Evolutionary conservation across 2,329 filamentous ascomycete genomes (phyloP), one percentile per base, ranked within the genome.

Genomic region (Fusarium solani-melongenae): DNA sequence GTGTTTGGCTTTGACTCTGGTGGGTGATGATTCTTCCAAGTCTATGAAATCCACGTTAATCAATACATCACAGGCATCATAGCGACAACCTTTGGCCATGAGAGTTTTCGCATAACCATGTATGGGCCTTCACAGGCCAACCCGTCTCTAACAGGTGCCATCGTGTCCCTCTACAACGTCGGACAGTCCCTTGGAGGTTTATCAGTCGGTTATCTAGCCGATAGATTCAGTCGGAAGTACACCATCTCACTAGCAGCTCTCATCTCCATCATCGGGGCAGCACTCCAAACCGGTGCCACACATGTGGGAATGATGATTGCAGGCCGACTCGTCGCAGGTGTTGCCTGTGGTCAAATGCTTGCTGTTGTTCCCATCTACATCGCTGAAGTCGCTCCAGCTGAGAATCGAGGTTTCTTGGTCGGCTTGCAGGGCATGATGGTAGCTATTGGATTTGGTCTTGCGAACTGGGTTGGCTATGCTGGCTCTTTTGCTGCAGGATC

Each of bases 161-260:
- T 67, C 9, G 60, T 67, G 2, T 81, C 78, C 0, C 70, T 79
- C 4, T 82, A 81, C 69, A 78, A 81, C n/a, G 79, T 79, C 20
- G 79, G 80, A 1, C 76, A 80, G 41, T 78, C 77, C 8, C 64
- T 82, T 9, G 80, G 80, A 1, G 78, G 77, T 17, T 62, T 80
- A 17, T 72, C 59, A 1, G 73, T 77, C 8, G 82, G 82, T 1
- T 81, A 78, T 39, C 72, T 78, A 6, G 80, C 80, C 4, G 82
- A 83, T 49, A 78, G 46, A 17, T 79, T 82, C 56, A 62, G 59
- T 12, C 59, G 44, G 3, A 53, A 53, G 24, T 62, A 62, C n/a
- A 62, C 59, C 33, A 62, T 62, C 44, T 62, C 39, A 10, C n/a
- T 61, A 11, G 58, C 80, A 81, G 71, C 78, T 3, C 33, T 20